A percentile compares a stretch with the other conserved stretches of the same genome.
phyloP scores from a whole-genome alignment of 768 basidiomycete genomes.

The Paxillus involutus region DNA sequence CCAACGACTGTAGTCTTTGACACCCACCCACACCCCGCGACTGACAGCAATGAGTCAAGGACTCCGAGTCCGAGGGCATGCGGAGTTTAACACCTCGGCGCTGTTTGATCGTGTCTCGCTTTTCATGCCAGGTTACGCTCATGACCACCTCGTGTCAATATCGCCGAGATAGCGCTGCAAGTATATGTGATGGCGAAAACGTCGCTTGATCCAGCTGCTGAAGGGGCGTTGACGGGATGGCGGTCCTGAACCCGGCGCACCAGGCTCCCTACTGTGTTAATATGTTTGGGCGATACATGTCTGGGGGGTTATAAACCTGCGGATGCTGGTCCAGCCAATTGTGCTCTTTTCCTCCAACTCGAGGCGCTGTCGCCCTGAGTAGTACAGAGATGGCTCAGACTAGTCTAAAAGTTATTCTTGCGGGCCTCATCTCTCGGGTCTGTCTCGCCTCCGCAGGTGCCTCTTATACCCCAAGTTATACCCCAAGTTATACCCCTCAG shows the following conservation, averaged over 20 bases:
- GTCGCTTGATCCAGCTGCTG: constrained; percentile 1
- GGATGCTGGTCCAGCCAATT: background rate
- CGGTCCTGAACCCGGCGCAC: constrained; percentile 8
- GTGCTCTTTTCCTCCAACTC: constrained; percentile 8
- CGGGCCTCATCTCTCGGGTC: constrained; percentile 18
- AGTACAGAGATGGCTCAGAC: constrained; percentile 20
- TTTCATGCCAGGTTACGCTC: background rate
- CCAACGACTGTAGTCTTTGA: background rate
- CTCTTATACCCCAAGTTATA: constrained; percentile 30
- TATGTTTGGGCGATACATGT: constrained; percentile 22
- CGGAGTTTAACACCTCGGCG: constrained; percentile 11
- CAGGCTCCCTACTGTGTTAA: constrained; percentile 7
- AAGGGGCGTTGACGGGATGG: constrained; percentile 5
- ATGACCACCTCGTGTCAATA: constrained; percentile 15
- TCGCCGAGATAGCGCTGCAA: background rate
- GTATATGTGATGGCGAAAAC: constrained; percentile 2
- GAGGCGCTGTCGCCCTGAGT: constrained; percentile 15
- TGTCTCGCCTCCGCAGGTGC: constrained; percentile 16
- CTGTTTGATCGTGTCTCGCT: background rate
- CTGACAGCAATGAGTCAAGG: background rate
- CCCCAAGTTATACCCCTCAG: constrained; percentile 49
- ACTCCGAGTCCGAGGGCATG: background rate
- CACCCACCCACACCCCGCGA: background rate
- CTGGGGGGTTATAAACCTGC: constrained; percentile 22
- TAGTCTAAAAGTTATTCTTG: constrained; percentile 13